phyloP scores from a whole-genome alignment of 176 grass and related monocot species.

The Cymbopogon citratus region DNA sequence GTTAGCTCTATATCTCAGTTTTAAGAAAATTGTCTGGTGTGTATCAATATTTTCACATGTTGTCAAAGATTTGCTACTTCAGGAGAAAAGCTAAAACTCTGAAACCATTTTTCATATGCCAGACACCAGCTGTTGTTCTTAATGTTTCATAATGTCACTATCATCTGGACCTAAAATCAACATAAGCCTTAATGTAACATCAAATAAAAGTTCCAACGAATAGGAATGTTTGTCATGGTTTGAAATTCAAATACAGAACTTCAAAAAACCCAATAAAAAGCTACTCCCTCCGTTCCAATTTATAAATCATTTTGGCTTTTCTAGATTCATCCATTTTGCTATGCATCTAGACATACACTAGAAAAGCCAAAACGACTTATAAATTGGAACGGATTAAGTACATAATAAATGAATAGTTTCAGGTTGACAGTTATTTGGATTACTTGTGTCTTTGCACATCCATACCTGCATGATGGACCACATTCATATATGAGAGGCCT shows the following conservation, averaged over 20 bases:
- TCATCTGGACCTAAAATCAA: neutral
- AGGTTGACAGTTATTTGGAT: neutral
- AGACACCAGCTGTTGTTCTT: neutral
- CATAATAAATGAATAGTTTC: neutral
- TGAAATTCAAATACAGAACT: neutral
- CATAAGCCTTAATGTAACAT: neutral
- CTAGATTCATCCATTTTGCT: too few relatives aligned
- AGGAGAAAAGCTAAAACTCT: constrained; percentile 2
- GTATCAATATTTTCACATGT: neutral
- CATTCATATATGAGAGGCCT: constrained; percentile 70
- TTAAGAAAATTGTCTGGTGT: neutral
- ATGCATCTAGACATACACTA: too few relatives aligned
- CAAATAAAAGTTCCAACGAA: neutral
- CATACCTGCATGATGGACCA: constrained; percentile 52
- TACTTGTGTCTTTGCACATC: neutral
- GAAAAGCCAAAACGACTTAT: too few relatives aligned
- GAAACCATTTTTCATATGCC: neutral
- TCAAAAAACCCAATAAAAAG: neutral
- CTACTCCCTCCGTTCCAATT: too few relatives aligned
- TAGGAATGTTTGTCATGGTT: neutral
- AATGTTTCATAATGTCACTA: neutral
- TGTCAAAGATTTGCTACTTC: neutral
- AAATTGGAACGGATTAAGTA: too few relatives aligned
- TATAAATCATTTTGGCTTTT: too few relatives aligned
- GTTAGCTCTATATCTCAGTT: neutral